Evolutionary conservation across 768 basidiomycete species (phyloP).

Genomic region (Suillus luteus): DNA sequence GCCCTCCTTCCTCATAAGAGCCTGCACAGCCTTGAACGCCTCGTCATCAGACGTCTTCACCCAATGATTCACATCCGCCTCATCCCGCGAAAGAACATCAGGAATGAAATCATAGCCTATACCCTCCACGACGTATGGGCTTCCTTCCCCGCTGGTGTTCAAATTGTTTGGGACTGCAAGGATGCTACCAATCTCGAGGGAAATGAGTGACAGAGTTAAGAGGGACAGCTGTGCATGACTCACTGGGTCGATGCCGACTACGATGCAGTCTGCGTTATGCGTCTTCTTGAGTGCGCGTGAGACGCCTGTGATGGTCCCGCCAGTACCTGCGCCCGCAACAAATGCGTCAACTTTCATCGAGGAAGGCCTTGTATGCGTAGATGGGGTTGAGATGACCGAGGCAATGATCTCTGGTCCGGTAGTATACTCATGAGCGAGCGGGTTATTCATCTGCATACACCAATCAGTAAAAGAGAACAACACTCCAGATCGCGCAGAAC

Average conservation of each 20-base stretch:
- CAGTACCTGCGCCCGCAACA: slow-evolving; percentile 89
- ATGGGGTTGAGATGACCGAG: slow-evolving; percentile 67
- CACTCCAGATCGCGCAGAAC: neutral
- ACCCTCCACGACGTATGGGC: slow-evolving; percentile 84
- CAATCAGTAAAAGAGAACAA: neutral
- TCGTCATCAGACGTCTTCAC: slow-evolving; percentile 84
- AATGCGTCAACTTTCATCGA: slow-evolving; percentile 80
- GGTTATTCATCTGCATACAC: slow-evolving; percentile 67
- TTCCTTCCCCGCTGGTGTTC: slow-evolving; percentile 53
- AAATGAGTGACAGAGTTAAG: slow-evolving; percentile 15
- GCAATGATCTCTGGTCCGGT: slow-evolving; percentile 94
- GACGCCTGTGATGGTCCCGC: slow-evolving; percentile 91
- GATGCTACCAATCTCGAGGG: slow-evolving; percentile 78
- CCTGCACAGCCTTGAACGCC: slow-evolving; percentile 72
- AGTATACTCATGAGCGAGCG: slow-evolving; percentile 84
- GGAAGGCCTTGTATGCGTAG: slow-evolving; percentile 56
- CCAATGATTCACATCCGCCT: slow-evolving; percentile 70
- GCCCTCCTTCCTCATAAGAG: slow-evolving; percentile 82
- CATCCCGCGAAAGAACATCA: slow-evolving; percentile 73
- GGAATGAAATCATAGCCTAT: slow-evolving; percentile 96
- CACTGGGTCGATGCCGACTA: slow-evolving; percentile 93
- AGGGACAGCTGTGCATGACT: slow-evolving; percentile 25
- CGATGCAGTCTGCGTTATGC: slow-evolving; percentile 69
- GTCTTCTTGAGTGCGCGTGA: slow-evolving; percentile 77
- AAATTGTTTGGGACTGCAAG: slow-evolving; percentile 72